Evolutionary conservation across 2,329 filamentous ascomycete species (phyloP), one percentile per base, ranked within the genome.

Genomic region (Exophiala sp.): DNA sequence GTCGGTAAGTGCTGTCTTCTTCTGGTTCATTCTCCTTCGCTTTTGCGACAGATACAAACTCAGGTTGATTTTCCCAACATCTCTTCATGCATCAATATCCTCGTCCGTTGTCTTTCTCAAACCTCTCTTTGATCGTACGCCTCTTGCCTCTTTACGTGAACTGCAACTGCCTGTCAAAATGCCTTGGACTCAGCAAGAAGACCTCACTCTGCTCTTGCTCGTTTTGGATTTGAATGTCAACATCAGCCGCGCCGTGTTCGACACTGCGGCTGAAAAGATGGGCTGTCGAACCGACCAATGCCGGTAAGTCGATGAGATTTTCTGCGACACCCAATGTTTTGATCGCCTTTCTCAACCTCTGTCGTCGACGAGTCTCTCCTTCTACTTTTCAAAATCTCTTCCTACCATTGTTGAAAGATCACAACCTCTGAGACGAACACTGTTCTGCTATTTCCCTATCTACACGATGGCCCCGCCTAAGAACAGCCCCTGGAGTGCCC

Each of bases 1-100:
- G 52, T 44, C 56, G 56, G 56, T 58, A 14, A 54, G 52, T 52
- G 20, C 38, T 12, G 12, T 29, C 44, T 46, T 12, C 9, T 43
- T 50, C 2, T 12, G 3, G 40, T 21, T 42, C 9, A 3, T 12
- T 21, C 20, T 32, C 29, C 40, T n/a, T n/a, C n/a, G 5, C 40
- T 14, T 5, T 18, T 42, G 9, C 11, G 7, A 11, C 35, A 29
- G 24, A 29, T 29, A 5, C 24, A 8, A 5, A 5, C 24, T 29
- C 24, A 29, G 24, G 24, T 4, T 29, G 24, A 29, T 5, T 29
- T 36, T 36, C 33, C 40, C n/a, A 29, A 9, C 14, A 11, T 20
- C 41, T 46, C 24, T 29, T 29, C 3, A 29, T 29, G 7, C 24
- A 29, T 5, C 24, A 29, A 29, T 29, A 29, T 29, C 24, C 24